A percentile compares a stretch with the other conserved stretches of the same genome.
Conservation (phyloP, 2,329 filamentous ascomycete species). For the Fusarium solani-melongenae region DNA sequence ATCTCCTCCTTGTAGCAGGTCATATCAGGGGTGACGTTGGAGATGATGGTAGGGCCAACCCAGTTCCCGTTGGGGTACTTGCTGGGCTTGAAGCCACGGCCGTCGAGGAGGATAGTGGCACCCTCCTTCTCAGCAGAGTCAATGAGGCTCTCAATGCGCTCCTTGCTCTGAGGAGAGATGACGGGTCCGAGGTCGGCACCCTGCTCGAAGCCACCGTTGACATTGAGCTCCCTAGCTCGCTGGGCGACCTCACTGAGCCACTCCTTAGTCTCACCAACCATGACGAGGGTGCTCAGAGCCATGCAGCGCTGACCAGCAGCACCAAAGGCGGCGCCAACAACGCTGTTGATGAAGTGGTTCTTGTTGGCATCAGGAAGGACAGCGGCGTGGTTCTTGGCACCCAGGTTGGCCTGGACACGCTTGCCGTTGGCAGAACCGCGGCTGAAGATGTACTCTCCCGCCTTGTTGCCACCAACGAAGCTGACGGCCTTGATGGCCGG, state of each 20-base stretch:
- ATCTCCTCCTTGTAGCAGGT: constrained; percentile 88
- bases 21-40: constrained; percentile 83
- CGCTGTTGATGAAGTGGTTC: constrained; percentile 88
- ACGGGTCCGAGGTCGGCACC: constrained; percentile 85
- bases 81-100: constrained; percentile 76
- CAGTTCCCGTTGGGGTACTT: constrained; percentile 91
- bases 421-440: constrained; percentile 86
- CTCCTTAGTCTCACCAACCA: constrained; percentile 85
- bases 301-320: constrained; percentile 89
- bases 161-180: constrained; percentile 82
- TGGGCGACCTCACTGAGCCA: constrained; percentile 85
- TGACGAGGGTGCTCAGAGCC: constrained; percentile 84
- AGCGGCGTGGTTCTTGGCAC: constrained; percentile 89
- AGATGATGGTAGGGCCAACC: constrained; percentile 85
- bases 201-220: constrained; percentile 84
- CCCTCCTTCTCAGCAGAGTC: constrained; percentile 82
- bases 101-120: constrained; percentile 84
- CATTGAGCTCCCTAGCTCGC: constrained; percentile 76
- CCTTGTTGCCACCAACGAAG: constrained; percentile 89
- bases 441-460: constrained; percentile 86
- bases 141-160: constrained; percentile 81
- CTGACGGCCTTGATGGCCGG: constrained; percentile 87
- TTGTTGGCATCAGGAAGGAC: constrained; percentile 90
- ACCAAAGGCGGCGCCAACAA: constrained; percentile 85
- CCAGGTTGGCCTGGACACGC: constrained; percentile 88